Evolutionary conservation across 768 basidiomycete genomes (phyloP).

Genomic region (Lenzites betulinus): DNA sequence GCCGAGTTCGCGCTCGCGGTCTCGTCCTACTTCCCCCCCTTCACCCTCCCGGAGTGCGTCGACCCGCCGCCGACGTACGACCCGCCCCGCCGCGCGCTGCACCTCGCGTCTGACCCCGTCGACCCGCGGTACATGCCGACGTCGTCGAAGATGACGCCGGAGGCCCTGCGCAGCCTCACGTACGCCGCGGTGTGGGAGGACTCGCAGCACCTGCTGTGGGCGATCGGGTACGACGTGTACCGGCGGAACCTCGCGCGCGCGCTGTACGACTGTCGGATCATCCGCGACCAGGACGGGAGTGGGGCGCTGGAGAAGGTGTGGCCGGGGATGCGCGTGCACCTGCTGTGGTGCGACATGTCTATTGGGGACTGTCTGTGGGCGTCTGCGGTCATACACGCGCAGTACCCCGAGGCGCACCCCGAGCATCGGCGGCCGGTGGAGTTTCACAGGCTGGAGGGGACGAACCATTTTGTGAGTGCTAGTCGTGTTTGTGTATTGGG

Average conservation of each 20-base stretch:
- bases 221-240: background rate
- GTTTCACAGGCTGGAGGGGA: slow-evolving; percentile 7
- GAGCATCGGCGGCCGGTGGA: background rate
- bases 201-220: slow-evolving; percentile 5
- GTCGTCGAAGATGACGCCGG: slow-evolving; percentile 5
- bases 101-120: background rate
- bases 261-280: slow-evolving; percentile 6
- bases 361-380: slow-evolving; percentile 6
- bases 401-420: background rate
- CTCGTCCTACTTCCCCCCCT: slow-evolving; percentile 11
- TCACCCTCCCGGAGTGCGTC: slow-evolving; percentile 1
- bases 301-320: slow-evolving; percentile 5
- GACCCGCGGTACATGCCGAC: slow-evolving; percentile 8
- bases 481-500: too few species aligned
- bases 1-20: slow-evolving; percentile 1
- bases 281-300: slow-evolving; percentile 7
- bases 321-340: slow-evolving; percentile 5
- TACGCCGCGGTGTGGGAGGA: slow-evolving; percentile 3
- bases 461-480: slow-evolving; percentile 18
- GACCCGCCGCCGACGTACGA: background rate
- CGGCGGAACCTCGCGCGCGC: slow-evolving; percentile 4
- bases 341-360: slow-evolving; percentile 15
- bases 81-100: slow-evolving; percentile 1
- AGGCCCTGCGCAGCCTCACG: slow-evolving; percentile 7
- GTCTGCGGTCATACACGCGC: background rate